Conservation (phyloP, 441 rosid genomes). For the Populus hybrid region DNA sequence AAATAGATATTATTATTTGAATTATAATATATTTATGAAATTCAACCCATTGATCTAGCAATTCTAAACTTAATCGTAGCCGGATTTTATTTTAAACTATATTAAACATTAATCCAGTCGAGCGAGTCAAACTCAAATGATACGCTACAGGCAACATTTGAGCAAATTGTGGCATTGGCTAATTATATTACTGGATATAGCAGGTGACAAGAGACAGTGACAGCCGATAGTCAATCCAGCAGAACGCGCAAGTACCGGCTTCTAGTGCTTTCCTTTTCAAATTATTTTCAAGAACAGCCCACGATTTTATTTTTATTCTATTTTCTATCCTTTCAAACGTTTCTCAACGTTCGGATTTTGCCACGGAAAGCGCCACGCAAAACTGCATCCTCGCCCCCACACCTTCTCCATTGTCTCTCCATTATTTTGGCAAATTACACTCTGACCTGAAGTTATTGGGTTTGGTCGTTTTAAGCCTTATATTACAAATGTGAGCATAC, state of each 20-base stretch:
- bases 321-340: not conserved
- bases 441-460: too few relatives aligned
- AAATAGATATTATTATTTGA: too few relatives aligned
- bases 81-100: too few relatives aligned
- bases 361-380: conserved; percentile 13
- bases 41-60: too few relatives aligned
- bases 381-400: conserved; percentile 12
- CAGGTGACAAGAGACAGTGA: conserved; percentile 22
- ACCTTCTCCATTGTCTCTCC: not conserved
- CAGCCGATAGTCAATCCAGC: not conserved
- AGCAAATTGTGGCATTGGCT: not conserved
- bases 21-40: too few relatives aligned
- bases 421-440: not conserved
- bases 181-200: conserved; percentile 22
- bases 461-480: too few relatives aligned
- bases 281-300: not conserved
- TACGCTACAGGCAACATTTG: not conserved
- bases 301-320: not conserved
- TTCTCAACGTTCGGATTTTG: conserved; percentile 30
- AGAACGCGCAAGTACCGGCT: conserved; percentile 14
- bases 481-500: too few relatives aligned
- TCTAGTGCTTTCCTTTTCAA: not conserved
- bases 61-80: too few relatives aligned
- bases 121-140: too few relatives aligned
- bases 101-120: too few relatives aligned